Conservation (phyloP, 768 basidiomycete species). For the Cyclocybe aegerita region DNA sequence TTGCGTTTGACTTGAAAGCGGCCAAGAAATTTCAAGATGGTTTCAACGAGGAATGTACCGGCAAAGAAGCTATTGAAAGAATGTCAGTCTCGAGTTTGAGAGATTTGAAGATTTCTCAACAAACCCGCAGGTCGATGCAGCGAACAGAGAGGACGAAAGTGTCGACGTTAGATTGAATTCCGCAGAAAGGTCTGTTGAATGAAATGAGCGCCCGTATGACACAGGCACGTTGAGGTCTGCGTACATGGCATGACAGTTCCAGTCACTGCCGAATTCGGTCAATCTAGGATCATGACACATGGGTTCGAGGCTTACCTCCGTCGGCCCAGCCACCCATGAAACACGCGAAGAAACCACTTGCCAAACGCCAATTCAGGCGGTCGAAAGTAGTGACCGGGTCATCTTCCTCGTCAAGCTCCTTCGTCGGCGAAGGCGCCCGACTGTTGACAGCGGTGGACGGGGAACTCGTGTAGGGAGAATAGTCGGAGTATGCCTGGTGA, state of each 20-base stretch:
- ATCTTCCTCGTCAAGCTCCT: constrained; percentile 13
- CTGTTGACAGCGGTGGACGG: constrained; percentile 18
- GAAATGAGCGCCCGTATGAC: not conserved
- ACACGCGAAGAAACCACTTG: constrained; percentile 38
- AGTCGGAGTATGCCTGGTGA: constrained; percentile 8
- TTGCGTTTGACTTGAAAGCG: constrained; percentile 25
- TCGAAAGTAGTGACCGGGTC: constrained; percentile 6
- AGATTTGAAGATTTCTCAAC: constrained; percentile 8
- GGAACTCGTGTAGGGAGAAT: constrained; percentile 15
- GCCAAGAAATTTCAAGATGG: constrained; percentile 38
- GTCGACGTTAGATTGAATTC: constrained; percentile 48
- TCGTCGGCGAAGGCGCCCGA: constrained; percentile 18
- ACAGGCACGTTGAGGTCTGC: constrained; percentile 10
- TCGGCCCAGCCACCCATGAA: constrained; percentile 56
- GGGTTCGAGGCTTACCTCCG: constrained; percentile 30
- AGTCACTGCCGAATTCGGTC: constrained; percentile 36
- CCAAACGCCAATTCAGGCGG: constrained; percentile 37
- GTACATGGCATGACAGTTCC: constrained; percentile 54
- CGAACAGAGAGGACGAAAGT: constrained; percentile 51
- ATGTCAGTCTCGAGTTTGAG: not conserved
- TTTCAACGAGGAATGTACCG: constrained; percentile 48
- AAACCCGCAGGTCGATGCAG: constrained; percentile 48
- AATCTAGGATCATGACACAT: not conserved
- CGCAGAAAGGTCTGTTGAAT: constrained; percentile 41
- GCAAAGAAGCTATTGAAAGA: constrained; percentile 36